Conservation (phyloP, 192 early-diverging fungal genomes). For the Coemansia sp. region DNA sequence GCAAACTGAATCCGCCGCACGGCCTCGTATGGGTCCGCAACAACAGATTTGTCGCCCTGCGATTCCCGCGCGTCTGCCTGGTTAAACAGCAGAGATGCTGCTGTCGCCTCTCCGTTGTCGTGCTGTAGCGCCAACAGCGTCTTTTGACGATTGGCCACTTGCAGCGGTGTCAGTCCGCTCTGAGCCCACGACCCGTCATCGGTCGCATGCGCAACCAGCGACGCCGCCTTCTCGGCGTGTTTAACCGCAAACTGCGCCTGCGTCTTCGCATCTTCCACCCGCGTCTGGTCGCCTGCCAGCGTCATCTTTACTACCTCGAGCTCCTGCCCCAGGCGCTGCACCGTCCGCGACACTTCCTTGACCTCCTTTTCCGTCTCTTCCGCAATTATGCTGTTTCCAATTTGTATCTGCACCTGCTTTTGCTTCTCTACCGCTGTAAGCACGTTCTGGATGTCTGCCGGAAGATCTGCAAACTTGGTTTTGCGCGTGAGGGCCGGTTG, state of each 20-base stretch:
- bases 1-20: slow-evolving; percentile 43
- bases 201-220: slow-evolving; percentile 36
- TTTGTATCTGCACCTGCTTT: slow-evolving; percentile 49
- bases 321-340: slow-evolving; percentile 32
- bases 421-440: slow-evolving; percentile 36
- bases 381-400: slow-evolving; percentile 34
- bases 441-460: slow-evolving; percentile 22
- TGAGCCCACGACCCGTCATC: slow-evolving; percentile 44
- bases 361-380: slow-evolving; percentile 36
- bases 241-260: slow-evolving; percentile 39
- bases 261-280: slow-evolving; percentile 28
- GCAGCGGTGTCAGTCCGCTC: slow-evolving; percentile 35
- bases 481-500: slow-evolving; percentile 29
- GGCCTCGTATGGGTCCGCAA: slow-evolving; percentile 26
- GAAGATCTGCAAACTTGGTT: slow-evolving; percentile 43
- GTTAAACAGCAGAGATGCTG: slow-evolving; percentile 10
- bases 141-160: slow-evolving; percentile 36
- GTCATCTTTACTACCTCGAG: slow-evolving; percentile 41
- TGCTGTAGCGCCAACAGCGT: slow-evolving; percentile 26
- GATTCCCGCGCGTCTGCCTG: background rate
- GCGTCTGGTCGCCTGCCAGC: slow-evolving; percentile 22
- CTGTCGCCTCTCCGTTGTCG: background rate
- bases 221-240: slow-evolving; percentile 43
- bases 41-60: background rate
- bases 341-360: background rate